Conservation (phyloP, 2,329 filamentous ascomycete species). For the Colletotrichum tabaci region DNA sequence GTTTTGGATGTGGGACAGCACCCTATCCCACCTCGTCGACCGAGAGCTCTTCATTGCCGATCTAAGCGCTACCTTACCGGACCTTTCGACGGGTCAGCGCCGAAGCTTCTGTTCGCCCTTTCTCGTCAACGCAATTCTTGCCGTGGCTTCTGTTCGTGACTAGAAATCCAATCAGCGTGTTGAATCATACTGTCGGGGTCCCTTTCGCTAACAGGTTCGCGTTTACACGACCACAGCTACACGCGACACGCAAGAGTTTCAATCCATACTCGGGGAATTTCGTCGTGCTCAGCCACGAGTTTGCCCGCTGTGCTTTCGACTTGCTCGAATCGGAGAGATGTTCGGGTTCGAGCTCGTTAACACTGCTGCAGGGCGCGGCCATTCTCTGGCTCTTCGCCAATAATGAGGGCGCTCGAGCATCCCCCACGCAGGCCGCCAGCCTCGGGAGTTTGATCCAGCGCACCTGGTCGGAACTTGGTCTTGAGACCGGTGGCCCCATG, state of each 20-base stretch:
- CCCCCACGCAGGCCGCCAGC: neutral
- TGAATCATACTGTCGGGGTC: too few relatives aligned
- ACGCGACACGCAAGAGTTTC: slow-evolving; percentile 2
- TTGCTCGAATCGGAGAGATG: slow-evolving; percentile 15
- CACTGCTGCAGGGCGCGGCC: slow-evolving; percentile 42
- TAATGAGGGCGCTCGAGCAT: neutral
- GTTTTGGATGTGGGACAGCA: slow-evolving; percentile 48
- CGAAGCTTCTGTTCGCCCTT: slow-evolving; percentile 45
- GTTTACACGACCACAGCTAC: slow-evolving; percentile 5
- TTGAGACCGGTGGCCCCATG: neutral
- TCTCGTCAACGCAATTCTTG: slow-evolving; percentile 46
- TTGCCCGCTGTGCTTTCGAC: slow-evolving; percentile 21
- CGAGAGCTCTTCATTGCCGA: slow-evolving; percentile 40
- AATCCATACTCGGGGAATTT: neutral
- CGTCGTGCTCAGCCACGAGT: neutral
- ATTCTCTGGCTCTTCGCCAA: slow-evolving; percentile 40
- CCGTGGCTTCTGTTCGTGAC: slow-evolving; percentile 43
- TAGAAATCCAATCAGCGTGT: too few relatives aligned
- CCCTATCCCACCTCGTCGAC: slow-evolving; percentile 41
- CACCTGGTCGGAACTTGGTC: slow-evolving; percentile 11
- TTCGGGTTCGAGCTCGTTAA: slow-evolving; percentile 19
- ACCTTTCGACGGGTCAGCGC: neutral
- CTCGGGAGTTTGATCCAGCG: neutral
- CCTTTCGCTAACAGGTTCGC: neutral
- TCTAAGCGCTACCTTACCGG: slow-evolving; percentile 11